Evolutionary conservation across 192 early-diverging fungal genomes (phyloP).

Genomic region (Gaertneriomyces semiglobifer): DNA sequence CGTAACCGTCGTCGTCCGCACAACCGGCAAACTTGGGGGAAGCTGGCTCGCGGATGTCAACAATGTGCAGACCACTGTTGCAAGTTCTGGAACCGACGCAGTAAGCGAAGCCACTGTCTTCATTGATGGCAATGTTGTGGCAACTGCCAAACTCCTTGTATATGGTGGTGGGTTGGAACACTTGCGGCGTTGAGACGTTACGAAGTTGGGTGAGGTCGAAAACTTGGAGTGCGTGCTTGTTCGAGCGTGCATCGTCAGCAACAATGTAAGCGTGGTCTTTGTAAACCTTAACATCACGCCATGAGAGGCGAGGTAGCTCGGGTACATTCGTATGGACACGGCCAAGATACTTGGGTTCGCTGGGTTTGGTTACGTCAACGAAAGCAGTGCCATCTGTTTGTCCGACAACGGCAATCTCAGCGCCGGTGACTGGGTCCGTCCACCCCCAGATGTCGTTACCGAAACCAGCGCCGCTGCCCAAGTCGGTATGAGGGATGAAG

Average conservation of each 20-base stretch:
- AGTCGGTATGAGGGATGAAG: constrained; percentile 5
- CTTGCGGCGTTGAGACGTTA: not conserved
- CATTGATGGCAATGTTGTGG: constrained; percentile 10
- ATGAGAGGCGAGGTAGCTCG: not conserved
- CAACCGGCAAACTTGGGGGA: constrained; percentile 7
- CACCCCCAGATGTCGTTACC: constrained; percentile 13
- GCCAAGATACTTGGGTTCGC: not conserved
- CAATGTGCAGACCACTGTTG: constrained; percentile 3
- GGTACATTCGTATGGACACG: not conserved
- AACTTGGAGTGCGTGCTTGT: constrained; percentile 1
- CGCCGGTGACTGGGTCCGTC: not conserved
- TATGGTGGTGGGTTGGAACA: not conserved
- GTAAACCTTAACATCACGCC: constrained; percentile 7
- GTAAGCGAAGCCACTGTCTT: constrained; percentile 4
- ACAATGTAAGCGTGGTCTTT: constrained; percentile 8
- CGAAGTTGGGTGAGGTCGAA: not conserved
- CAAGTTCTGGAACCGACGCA: constrained; percentile 3
- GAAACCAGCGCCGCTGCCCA: not conserved
- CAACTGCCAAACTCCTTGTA: constrained; percentile 1
- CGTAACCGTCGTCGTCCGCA: not conserved
- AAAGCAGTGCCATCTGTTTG: constrained; percentile 7
- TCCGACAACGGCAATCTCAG: constrained; percentile 2
- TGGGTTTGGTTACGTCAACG: constrained; percentile 1
- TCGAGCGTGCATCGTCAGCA: not conserved
- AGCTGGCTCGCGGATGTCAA: not conserved